phyloP scores from a whole-genome alignment of 345 rosid species.

The Brassica cretica region DNA sequence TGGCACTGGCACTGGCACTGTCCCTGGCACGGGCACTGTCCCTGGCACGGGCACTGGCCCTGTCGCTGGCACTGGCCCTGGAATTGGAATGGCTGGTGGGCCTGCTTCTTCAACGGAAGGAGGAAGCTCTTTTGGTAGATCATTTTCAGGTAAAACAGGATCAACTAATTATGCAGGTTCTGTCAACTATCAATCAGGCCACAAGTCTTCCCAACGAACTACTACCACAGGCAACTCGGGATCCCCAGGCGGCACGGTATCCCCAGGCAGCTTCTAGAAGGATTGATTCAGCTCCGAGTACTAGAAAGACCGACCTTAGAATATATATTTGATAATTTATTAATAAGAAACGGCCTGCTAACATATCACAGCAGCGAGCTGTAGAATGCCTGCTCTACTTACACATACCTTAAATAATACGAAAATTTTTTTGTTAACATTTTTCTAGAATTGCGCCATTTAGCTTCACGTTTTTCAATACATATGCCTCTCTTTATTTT shows the following conservation, averaged over 20 bases:
- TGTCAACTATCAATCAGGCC: background rate
- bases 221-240: background rate
- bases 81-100: background rate
- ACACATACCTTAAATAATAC: constrained; percentile 1
- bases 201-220: background rate
- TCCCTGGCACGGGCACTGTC: background rate
- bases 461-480: background rate
- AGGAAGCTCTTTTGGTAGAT: background rate
- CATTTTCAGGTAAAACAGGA: background rate
- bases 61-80: background rate
- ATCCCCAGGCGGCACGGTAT: background rate
- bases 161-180: constrained; percentile 4
- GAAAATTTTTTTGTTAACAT: background rate
- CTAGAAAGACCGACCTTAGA: background rate
- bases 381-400: constrained; percentile 11
- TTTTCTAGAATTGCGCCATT: background rate
- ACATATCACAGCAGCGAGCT: constrained; percentile 14
- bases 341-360: constrained; percentile 16
- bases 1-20: background rate
- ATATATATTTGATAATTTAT: background rate
- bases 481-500: background rate
- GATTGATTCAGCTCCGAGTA: background rate
- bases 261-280: background rate
- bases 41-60: background rate
- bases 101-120: background rate